A percentile compares a stretch with the other conserved stretches of the same genome.
These are phyloP conservation scores for Cercophora newfieldiana DNA, from an alignment of 495 filamentous ascomycete species.

Conservation along the genomic window DNA sequence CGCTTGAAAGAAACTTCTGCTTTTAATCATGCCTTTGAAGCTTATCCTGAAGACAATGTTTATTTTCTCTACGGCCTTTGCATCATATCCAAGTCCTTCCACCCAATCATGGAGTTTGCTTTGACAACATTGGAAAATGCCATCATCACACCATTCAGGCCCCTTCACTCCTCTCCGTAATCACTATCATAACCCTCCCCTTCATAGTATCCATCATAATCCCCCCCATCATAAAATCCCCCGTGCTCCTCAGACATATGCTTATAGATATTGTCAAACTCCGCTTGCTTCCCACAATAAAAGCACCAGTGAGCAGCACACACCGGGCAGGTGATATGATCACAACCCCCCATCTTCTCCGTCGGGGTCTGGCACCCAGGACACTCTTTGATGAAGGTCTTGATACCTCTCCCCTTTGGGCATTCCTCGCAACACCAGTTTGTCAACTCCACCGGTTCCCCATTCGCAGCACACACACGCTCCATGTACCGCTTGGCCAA, in stretches of 20 bases:
- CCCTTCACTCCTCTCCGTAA: too few species aligned
- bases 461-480: background rate
- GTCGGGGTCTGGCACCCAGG: background rate
- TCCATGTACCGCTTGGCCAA: slow-evolving; percentile 34
- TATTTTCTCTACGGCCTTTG: too few species aligned
- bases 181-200: background rate
- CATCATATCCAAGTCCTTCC: too few species aligned
- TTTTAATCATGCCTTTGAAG: too few species aligned
- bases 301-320: slow-evolving; percentile 3
- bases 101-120: too few species aligned
- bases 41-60: too few species aligned
- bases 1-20: too few species aligned
- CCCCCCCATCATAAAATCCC: slow-evolving; percentile 2
- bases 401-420: too few species aligned
- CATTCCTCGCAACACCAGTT: slow-evolving; percentile 9
- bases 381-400: background rate
- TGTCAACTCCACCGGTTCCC: background rate
- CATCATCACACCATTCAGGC: background rate
- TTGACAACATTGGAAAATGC: too few species aligned
- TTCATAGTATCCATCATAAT: background rate
- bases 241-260: slow-evolving; percentile 3
- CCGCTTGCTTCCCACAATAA: background rate
- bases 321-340: background rate
- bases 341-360: slow-evolving; percentile 2
- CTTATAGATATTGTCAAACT: background rate